Evolutionary conservation across 345 rosid species (phyloP).

Genomic region (Brassica cretica): DNA sequence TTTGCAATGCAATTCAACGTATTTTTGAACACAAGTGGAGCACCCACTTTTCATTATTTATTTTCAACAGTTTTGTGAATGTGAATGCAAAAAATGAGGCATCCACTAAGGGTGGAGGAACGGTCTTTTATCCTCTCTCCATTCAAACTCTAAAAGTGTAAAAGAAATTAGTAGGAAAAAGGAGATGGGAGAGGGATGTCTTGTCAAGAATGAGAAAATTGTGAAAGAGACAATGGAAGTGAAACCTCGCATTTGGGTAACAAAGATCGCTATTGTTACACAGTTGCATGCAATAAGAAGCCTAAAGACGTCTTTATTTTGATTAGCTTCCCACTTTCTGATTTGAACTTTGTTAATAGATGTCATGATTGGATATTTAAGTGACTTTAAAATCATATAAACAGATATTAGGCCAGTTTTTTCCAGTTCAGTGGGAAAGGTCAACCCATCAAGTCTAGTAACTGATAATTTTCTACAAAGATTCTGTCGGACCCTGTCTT

Average conservation of each 20-base stretch:
- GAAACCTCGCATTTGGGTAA: slow-evolving; percentile 28
- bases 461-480: slow-evolving; percentile 21
- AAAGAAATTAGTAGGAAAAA: neutral
- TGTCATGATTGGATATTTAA: slow-evolving; percentile 31
- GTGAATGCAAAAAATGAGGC: neutral
- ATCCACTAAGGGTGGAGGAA: neutral
- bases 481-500: slow-evolving; percentile 32
- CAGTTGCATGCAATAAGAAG: slow-evolving; percentile 39
- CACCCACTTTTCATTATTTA: neutral
- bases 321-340: slow-evolving; percentile 11
- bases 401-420: slow-evolving; percentile 4
- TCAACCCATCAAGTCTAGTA: slow-evolving; percentile 31
- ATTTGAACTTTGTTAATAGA: slow-evolving; percentile 23
- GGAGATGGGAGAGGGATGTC: slow-evolving; percentile 17
- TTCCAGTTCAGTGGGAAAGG: slow-evolving; percentile 41
- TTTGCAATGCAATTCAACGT: neutral
- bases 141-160: neutral
- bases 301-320: slow-evolving; percentile 25
- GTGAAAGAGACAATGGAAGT: slow-evolving; percentile 27
- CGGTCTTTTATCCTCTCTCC: neutral
- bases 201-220: slow-evolving; percentile 16
- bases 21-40: neutral
- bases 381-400: slow-evolving; percentile 3
- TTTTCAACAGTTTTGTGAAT: neutral
- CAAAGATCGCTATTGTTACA: slow-evolving; percentile 26